Evolutionary conservation across 2,329 filamentous ascomycete species (phyloP), one percentile per base, ranked within the genome.

Genomic region (Amauroascus niger): DNA sequence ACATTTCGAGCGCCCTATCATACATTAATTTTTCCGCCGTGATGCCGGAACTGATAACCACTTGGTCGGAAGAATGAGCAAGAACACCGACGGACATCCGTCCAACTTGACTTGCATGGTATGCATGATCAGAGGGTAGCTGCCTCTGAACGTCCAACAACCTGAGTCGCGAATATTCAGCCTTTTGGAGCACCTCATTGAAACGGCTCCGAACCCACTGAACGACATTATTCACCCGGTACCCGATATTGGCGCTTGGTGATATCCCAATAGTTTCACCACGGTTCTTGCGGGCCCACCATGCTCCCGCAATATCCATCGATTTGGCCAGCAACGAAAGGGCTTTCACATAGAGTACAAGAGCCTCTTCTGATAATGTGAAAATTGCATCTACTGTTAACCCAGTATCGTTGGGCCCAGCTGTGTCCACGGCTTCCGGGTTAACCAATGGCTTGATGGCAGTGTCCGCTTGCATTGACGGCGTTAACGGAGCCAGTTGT

Each of bases 11-110:
- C 0, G 93, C 93, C 45, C 93, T 87, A 62, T 98, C 93, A 66
- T 96, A 98, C 89, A 98, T 96, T 44, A 98, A 76, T 71, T 90
- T 95, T 73, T 97, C 93, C 0, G 93, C 93, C 20, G 89, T 96
- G 53, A 96, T 83, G 1, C 91, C 93, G 1, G 87, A 82, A 13
- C 87, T 95, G 24, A 98, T 78, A 46, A 86, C 80, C 24, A 96
- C 88, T 50, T 87, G 85, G 57, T 93, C 88, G 1, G 81, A 79
- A 14, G 84, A 83, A 2, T 79, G n/a, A 78, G 79, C 53, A 82
- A 74, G 2, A 76, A 76, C 13, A 78, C 76, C 1, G 76, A 77
- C 2, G 79, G 74, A 32, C 76, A 74, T 1, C 79, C 79, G 18
- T 80, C 76, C 69, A 2, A 79, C 79, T 52, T 88, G 83, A 62